Base-by-base conservation (phyloP, 306 rosid genomes). In the Dicorynia guianensis region DNA sequence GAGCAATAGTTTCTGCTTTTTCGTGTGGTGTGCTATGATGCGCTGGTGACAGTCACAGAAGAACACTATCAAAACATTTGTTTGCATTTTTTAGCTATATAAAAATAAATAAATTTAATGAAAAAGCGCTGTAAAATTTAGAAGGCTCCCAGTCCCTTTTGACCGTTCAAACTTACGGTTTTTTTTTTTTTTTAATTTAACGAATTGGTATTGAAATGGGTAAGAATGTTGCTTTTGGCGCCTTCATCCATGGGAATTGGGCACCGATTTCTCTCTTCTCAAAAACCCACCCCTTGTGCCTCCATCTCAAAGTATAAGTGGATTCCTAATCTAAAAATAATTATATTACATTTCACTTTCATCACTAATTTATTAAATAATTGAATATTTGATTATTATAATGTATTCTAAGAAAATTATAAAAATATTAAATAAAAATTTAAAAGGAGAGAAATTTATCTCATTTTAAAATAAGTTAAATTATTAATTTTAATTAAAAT, bases 41-140 rank as follows among this genome's bases (percentile, higher is more conserved):
- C 83, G 86, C 88, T 80, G 88, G 83, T 79, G 71, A 74, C 94
- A 76, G 88, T 89, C 88, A 85, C 84, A 82, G 82, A 76, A 53
- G 76, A 84, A 69, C 81, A 82, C 71, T 36, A 77, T 57, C 18
- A 42, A 72, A 47, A 25, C 30, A 25, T 53, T 70, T 17, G 20
- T 25, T 53, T 47, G 13, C 1, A 64, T 12, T 54, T 25, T 6
- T 50, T 55, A 20, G 35, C 6, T 18, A 40, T 5, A 3, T 34
- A 47, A 48, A 44, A 17, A 33, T 17, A 7, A 42, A 76, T 18
- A 9, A 7, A 34, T 25, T n/a, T n/a, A 25, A 76, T n/a, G n/a
- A 65, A 25, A 8, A 40, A 25, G 6, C 39, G 18, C 52, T 18
- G 34, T 38, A 20, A 7, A 10, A 62, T 39, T 25, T 36, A 53